phyloP scores from a whole-genome alignment of 441 rosid genomes.

The Aquilaria agallochum region DNA sequence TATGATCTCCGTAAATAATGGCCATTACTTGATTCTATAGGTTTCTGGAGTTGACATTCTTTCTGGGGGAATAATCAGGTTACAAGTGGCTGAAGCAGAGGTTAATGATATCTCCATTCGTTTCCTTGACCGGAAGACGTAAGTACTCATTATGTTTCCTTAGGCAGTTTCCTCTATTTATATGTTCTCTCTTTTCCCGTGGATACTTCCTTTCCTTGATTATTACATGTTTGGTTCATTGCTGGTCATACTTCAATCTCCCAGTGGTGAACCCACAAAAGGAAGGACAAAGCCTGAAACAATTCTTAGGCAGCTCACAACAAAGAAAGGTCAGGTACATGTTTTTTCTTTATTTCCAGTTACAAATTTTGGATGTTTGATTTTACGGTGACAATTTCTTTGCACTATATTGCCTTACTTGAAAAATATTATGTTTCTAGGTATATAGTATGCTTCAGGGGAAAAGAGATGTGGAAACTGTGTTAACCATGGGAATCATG shows the following conservation, averaged over 20 bases:
- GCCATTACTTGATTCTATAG: conserved; percentile 32
- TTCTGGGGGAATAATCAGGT: conserved; percentile 85
- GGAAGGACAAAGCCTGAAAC: conserved; percentile 88
- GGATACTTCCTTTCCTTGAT: neutral
- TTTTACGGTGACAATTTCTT: neutral
- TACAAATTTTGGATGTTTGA: neutral
- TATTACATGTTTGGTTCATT: neutral
- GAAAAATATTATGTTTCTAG: conserved; percentile 26
- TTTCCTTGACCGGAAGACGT: conserved; percentile 91
- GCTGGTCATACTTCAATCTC: conserved; percentile 11
- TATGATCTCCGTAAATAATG: neutral
- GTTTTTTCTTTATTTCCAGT: neutral
- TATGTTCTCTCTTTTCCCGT: neutral
- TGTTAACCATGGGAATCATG: conserved; percentile 83
- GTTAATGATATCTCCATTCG: conserved; percentile 82
- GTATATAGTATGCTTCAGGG: conserved; percentile 97
- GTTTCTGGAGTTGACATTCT: conserved; percentile 88
- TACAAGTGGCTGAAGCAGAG: conserved; percentile 94
- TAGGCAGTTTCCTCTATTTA: neutral
- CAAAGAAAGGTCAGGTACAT: conserved; percentile 92
- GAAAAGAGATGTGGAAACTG: conserved; percentile 86
- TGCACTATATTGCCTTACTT: too few relatives aligned
- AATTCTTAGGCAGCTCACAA: conserved; percentile 85
- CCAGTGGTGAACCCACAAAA: conserved; percentile 86
- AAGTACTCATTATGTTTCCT: conserved; percentile 32